These are phyloP conservation scores for Cinnamomum micranthum DNA, from an alignment of 164 flowering plant species.

Conservation along the genomic window DNA sequence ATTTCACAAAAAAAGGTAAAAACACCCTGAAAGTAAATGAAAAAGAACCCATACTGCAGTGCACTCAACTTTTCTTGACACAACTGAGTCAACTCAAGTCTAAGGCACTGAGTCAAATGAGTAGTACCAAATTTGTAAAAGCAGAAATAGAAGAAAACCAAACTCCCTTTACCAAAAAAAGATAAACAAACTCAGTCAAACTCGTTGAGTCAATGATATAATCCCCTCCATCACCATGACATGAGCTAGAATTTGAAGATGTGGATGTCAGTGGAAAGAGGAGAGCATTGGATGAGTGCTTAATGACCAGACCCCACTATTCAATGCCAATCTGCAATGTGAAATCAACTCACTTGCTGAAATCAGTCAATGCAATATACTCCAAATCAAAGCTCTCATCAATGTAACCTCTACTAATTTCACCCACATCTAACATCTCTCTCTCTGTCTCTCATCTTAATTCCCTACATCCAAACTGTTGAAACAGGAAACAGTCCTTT, in stretches of 20 bases:
- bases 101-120: too few relatives aligned
- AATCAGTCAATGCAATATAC: not conserved
- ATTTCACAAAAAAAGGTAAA: too few relatives aligned
- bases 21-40: too few relatives aligned
- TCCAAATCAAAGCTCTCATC: not conserved
- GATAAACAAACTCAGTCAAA: too few relatives aligned
- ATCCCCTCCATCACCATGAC: not conserved
- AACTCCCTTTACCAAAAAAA: too few relatives aligned
- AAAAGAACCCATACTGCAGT: too few relatives aligned
- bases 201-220: too few relatives aligned
- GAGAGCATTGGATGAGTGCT: not conserved
- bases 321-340: not conserved
- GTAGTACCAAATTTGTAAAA: too few relatives aligned
- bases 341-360: not conserved
- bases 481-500: constrained; percentile 1
- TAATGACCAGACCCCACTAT: not conserved
- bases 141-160: too few relatives aligned
- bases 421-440: not conserved
- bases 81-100: too few relatives aligned
- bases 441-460: not conserved
- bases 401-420: not conserved
- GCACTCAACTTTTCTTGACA: too few relatives aligned
- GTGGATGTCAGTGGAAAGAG: not conserved
- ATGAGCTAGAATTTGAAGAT: not conserved
- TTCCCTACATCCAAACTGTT: not conserved